Conservation (phyloP, 345 rosid genomes). For the Aquilaria yunnanensis region DNA sequence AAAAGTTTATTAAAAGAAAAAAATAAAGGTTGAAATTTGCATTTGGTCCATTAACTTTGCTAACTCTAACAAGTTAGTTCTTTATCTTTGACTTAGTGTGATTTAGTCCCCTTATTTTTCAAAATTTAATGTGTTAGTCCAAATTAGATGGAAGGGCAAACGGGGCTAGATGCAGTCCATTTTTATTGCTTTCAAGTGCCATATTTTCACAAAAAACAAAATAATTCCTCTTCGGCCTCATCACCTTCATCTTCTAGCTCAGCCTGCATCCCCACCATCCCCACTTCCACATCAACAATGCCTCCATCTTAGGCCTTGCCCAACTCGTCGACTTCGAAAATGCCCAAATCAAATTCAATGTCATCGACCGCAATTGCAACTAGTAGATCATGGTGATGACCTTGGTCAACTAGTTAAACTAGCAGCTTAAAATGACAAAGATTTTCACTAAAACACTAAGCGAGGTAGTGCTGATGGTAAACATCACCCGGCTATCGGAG, state of each 20-base stretch:
- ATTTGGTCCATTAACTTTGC: too few relatives aligned
- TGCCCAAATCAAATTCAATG: slow-evolving; percentile 45
- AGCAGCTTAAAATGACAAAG: slow-evolving; percentile 71
- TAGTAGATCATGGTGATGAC: slow-evolving; percentile 43
- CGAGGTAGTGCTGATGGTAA: slow-evolving; percentile 51
- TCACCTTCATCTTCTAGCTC: slow-evolving; percentile 65
- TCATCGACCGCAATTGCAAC: slow-evolving; percentile 69
- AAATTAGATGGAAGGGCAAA: too few relatives aligned
- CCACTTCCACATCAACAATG: slow-evolving; percentile 37
- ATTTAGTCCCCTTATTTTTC: too few relatives aligned
- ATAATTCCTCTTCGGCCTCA: slow-evolving; percentile 28
- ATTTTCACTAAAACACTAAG: slow-evolving; percentile 28
- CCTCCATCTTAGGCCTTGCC: slow-evolving; percentile 41
- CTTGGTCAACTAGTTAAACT: slow-evolving; percentile 35
- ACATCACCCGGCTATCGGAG: slow-evolving; percentile 50
- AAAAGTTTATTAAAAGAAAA: too few relatives aligned
- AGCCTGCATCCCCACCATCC: slow-evolving; percentile 90
- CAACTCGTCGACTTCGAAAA: slow-evolving; percentile 46
- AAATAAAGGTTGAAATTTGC: too few relatives aligned
- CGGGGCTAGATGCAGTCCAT: too few relatives aligned
- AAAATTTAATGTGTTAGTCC: too few relatives aligned
- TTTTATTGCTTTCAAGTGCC: too few relatives aligned
- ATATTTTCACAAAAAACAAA: too few relatives aligned
- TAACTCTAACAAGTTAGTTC: too few relatives aligned
- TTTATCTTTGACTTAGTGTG: too few relatives aligned